These are phyloP conservation scores for Hyphodiscus hymeniophilus DNA, from an alignment of 495 filamentous ascomycete species.

Conservation along the genomic window DNA sequence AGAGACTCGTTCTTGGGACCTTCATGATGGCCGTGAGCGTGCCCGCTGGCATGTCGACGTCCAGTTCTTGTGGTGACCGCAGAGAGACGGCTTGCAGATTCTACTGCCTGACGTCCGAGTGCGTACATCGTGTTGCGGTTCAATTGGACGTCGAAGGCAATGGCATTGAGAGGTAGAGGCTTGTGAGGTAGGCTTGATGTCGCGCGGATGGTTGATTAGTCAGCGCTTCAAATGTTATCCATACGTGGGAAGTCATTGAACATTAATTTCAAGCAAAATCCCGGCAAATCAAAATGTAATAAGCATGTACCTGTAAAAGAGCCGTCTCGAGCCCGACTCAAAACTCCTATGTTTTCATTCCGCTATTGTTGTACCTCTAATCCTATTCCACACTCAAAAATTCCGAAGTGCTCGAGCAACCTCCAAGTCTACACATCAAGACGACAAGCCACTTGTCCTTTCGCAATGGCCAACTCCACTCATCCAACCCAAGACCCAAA, in stretches of 20 bases:
- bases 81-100: slow-evolving; percentile 15
- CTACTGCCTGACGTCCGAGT: slow-evolving; percentile 20
- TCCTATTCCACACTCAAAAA: too few relatives aligned
- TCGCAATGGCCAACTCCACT: slow-evolving; percentile 9
- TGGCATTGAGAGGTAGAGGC: background rate
- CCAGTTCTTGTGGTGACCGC: background rate
- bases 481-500: background rate
- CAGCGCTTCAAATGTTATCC: background rate
- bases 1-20: slow-evolving; percentile 53
- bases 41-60: background rate
- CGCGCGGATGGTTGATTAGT: too few relatives aligned
- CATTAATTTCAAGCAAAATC: too few relatives aligned
- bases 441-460: slow-evolving; percentile 18
- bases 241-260: too few relatives aligned
- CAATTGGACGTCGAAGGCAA: slow-evolving; percentile 19
- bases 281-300: too few relatives aligned
- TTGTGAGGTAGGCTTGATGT: too few relatives aligned
- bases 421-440: background rate
- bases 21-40: slow-evolving; percentile 26
- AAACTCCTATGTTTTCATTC: too few relatives aligned
- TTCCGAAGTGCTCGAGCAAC: background rate
- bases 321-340: too few relatives aligned
- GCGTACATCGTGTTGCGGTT: slow-evolving; percentile 25
- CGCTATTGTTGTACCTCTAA: too few relatives aligned
- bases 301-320: too few relatives aligned